Base-by-base conservation (phyloP, 2,329 filamentous ascomycete species). In the Aspergillus candidus region DNA sequence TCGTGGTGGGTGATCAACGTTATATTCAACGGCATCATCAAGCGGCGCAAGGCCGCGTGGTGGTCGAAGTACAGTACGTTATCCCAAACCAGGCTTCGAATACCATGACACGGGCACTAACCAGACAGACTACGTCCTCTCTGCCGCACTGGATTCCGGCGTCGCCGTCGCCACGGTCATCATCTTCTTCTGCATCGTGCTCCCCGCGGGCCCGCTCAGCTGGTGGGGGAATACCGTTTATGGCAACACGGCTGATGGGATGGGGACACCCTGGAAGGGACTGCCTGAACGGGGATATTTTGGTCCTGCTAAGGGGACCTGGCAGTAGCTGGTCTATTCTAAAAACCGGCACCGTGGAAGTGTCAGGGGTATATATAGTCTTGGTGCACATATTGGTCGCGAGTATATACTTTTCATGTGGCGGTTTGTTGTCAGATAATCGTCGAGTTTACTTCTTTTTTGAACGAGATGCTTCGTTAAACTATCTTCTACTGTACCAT, bases 1-100 rank as follows among this genome's bases (percentile, higher is more conserved):
- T 80, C 80, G 51, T 87, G 84, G 84, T 73, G 70, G 61, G 63
- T 71, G 18, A 68, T 74, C 35, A 72, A 72, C 47, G 52, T 69
- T 12, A 58, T 73, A 22, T 74, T 74, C 51, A 73, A 73, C 46
- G 69, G 70, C 18, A 49, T 72, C 11, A 58, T 74, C 36, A 70
- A 69, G 44, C 61, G 59, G 8, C 61, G 61, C 4, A 69, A 63
- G 46, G 63, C 69, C 14, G 70, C 70, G n/a, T 74, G 71, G 72
- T 72, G 69, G 70, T 64, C 65, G 1, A 72, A 73, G 58, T 74
- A 72, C 42, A 74, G 63, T 66, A 41, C 34, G 59, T 57, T 12
- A 15, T 15, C 2, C 2, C 15, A 15, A 15, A 2, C 15, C 15
- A 15, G 15, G 3, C 15, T 35, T 17, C 13, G 15, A 10, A 7